Base-by-base conservation (phyloP, 768 basidiomycete genomes). In the Plicaturopsis crispa region DNA sequence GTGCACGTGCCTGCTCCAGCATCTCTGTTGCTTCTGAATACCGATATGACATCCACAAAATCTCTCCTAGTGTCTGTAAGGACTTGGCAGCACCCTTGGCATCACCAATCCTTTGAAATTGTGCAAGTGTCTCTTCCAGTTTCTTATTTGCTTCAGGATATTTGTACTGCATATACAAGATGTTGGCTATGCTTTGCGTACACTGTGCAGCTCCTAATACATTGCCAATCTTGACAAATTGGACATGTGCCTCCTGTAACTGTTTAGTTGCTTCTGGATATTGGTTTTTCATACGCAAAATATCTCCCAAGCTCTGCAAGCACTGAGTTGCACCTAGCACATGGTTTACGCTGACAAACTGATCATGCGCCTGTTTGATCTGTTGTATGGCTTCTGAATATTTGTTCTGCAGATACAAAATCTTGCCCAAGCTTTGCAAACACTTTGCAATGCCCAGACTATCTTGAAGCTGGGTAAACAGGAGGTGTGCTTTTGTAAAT, bases 171-270 rank as follows among this genome's bases (percentile, higher is more conserved):
- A 40, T 38, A 6, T 20, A 4, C n/a, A 5, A 20, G 19, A 39
- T 35, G 8, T 33, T 6, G 16, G 16, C 38, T n/a, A 39, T 11
- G 38, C 38, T 12, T 34, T 41, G 40, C 6, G 36, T n/a, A 39
- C 40, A 41, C 19, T 41, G 36, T 7, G 40, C 35, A 40, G 20
- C 40, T 13, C 40, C 33, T n/a, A 24, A 12, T 17, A 16, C 3
- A 18, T 19, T 14, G 4, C 21, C 21, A 41, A 41, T 20, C 3
- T 23, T 5, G 22, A 38, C 35, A 41, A 40, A 40, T 7, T 38
- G 17, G 13, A n/a, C 16, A 11, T 17, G 18, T 41, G 36, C 22
- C 16, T 38, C 30, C 17, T 24, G 6, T 24, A 26, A 31, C 22
- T 28, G 38, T 18, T 40, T 14, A 5, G 5, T 36, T 5, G 38